These are phyloP conservation scores for Microbotryum violaceum DNA, from an alignment of 1,284 basidiomycete species.

Conservation along the genomic window DNA sequence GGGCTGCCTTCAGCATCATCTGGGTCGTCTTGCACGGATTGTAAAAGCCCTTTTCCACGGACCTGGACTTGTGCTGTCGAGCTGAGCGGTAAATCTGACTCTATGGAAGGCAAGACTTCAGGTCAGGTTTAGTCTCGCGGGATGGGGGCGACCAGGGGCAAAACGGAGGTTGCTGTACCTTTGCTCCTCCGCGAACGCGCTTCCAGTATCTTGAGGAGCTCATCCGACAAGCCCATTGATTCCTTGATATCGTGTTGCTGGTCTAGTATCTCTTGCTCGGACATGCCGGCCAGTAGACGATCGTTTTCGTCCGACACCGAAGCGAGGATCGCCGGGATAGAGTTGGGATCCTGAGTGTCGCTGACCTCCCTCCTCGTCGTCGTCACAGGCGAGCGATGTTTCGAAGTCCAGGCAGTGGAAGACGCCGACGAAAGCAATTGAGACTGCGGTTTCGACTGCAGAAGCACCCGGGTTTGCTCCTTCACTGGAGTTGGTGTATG, in stretches of 20 bases:
- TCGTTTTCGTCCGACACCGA: slow-evolving; percentile 53
- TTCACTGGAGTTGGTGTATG: background rate
- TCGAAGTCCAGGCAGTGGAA: background rate
- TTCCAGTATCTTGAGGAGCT: slow-evolving; percentile 51
- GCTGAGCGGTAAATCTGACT: no score
- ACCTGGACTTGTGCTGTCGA: slow-evolving; percentile 9
- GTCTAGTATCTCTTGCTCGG: slow-evolving; percentile 51
- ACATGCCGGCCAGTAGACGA: slow-evolving; percentile 52
- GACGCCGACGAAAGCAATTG: background rate
- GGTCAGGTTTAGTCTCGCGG: background rate
- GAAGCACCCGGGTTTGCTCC: slow-evolving; percentile 9
- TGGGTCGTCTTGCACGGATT: background rate
- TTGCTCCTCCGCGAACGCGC: slow-evolving; percentile 39
- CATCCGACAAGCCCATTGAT: slow-evolving; percentile 58
- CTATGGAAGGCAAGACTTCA: no score
- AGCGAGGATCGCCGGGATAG: slow-evolving; percentile 13
- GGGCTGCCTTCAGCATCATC: slow-evolving; percentile 59
- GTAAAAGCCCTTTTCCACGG: slow-evolving; percentile 2
- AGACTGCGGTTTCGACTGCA: slow-evolving; percentile 2
- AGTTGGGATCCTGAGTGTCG: background rate
- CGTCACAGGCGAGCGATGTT: background rate
- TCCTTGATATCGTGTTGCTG: slow-evolving; percentile 58
- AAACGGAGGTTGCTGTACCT: background rate
- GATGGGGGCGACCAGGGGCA: background rate
- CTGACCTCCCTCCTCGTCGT: background rate